Percentiles rank a stretch among this genome's conserved stretches.
phyloP scores from a whole-genome alignment of 331 rosid genomes.

The Ulmus americana region DNA sequence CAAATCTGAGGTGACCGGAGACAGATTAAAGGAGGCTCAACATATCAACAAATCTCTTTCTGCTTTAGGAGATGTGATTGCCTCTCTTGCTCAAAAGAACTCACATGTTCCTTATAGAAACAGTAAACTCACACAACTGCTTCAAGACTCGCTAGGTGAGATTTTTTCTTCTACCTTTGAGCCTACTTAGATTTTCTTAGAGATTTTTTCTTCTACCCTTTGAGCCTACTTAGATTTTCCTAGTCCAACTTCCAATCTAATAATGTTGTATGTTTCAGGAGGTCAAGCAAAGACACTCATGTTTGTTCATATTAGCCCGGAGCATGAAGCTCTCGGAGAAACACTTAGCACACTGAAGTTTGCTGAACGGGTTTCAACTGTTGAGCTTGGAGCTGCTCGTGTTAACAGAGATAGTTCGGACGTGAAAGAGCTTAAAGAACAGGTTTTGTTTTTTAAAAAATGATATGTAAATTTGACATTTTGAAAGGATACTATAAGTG shows the following conservation, averaged over 20 bases:
- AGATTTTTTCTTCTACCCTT: slow-evolving; percentile 12
- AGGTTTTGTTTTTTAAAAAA: slow-evolving; percentile 35
- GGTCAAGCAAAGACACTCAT: slow-evolving; percentile 93
- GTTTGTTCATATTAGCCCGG: slow-evolving; percentile 94
- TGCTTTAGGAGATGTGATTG: slow-evolving; percentile 88
- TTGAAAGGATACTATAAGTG: too few species aligned
- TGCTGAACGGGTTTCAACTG: slow-evolving; percentile 84
- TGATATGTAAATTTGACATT: too few species aligned
- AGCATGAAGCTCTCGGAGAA: slow-evolving; percentile 73
- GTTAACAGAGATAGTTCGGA: slow-evolving; percentile 62
- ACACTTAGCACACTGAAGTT: slow-evolving; percentile 87
- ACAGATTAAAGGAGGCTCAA: slow-evolving; percentile 91
- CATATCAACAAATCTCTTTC: slow-evolving; percentile 94
- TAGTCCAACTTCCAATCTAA: neutral
- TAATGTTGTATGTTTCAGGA: slow-evolving; percentile 34
- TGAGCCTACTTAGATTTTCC: neutral
- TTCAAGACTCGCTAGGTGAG: slow-evolving; percentile 89
- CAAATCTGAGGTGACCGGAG: slow-evolving; percentile 85
- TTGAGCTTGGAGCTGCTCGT: slow-evolving; percentile 83
- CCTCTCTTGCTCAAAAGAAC: slow-evolving; percentile 72
- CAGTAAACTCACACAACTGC: slow-evolving; percentile 91
- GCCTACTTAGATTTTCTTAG: neutral
- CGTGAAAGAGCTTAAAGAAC: slow-evolving; percentile 83
- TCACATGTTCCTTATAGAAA: slow-evolving; percentile 91
- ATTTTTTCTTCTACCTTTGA: slow-evolving; percentile 10